Percentiles rank a stretch among this genome's conserved stretches.
phyloP scores from a whole-genome alignment of 2,329 filamentous ascomycete genomes.

The Aspergillus hortae region DNA sequence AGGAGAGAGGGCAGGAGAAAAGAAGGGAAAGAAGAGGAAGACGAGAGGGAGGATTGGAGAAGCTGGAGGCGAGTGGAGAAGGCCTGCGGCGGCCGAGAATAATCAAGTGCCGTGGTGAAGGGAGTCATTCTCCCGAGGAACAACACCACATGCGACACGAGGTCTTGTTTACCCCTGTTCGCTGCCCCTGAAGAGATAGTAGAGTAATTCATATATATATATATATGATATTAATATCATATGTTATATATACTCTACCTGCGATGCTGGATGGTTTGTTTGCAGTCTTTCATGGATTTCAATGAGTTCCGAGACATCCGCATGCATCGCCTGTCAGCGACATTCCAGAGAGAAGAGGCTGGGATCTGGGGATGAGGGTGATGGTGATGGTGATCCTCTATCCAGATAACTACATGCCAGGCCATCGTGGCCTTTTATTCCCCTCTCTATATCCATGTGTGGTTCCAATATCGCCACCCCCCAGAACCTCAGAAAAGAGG shows the following conservation, averaged over 20 bases:
- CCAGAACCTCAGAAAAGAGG: neutral
- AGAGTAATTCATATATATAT: too few species aligned
- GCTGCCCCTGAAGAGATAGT: neutral
- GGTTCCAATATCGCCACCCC: neutral
- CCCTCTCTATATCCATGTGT: too few species aligned
- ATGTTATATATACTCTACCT: neutral
- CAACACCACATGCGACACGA: too few species aligned
- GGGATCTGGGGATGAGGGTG: too few species aligned
- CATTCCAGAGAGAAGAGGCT: too few species aligned
- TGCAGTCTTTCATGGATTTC: neutral
- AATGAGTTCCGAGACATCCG: neutral
- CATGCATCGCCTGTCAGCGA: neutral
- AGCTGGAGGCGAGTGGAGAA: neutral
- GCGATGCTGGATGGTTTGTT: neutral
- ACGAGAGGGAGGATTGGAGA: neutral
- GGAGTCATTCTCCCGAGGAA: too few species aligned
- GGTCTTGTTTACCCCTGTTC: neutral
- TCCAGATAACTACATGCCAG: too few species aligned
- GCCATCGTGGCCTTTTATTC: too few species aligned
- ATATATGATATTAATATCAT: too few species aligned
- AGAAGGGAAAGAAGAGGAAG: slow-evolving; percentile 8
- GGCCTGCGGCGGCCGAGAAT: neutral
- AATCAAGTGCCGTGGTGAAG: too few species aligned
- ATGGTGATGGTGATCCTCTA: too few species aligned
- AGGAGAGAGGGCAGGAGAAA: slow-evolving; percentile 10